Conservation (phyloP, 441 rosid species). For the Adansonia grandidieri region DNA sequence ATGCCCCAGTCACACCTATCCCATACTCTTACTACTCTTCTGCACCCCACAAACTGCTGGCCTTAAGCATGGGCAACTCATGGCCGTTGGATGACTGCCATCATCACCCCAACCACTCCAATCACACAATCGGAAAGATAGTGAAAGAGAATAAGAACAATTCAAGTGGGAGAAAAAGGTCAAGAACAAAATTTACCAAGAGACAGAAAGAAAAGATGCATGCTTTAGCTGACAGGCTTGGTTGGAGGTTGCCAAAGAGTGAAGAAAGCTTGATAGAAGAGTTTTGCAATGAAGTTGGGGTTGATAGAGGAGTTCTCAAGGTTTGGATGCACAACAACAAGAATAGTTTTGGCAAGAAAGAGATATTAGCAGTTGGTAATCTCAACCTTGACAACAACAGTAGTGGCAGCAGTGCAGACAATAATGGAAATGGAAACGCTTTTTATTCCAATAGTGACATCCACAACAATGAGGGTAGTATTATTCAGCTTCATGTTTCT, state of each 20-base stretch:
- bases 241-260: constrained; percentile 58
- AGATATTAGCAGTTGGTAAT: background rate
- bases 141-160: background rate
- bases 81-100: constrained; percentile 31
- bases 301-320: constrained; percentile 54
- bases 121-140: constrained; percentile 26
- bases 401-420: constrained; percentile 19
- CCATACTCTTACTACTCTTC: constrained; percentile 52
- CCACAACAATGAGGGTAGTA: no score
- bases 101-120: constrained; percentile 7
- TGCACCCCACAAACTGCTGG: constrained; percentile 50
- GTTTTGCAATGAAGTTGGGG: constrained; percentile 59
- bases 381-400: constrained; percentile 13
- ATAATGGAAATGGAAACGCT: background rate
- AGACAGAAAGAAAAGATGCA: constrained; percentile 66
- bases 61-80: constrained; percentile 37
- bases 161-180: constrained; percentile 39
- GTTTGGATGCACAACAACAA: constrained; percentile 80
- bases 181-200: constrained; percentile 50
- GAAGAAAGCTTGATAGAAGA: constrained; percentile 44
- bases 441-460: no score
- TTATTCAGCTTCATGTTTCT: no score
- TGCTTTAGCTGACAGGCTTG: constrained; percentile 55
- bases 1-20: constrained; percentile 30
- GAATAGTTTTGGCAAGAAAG: constrained; percentile 44